Percentiles rank a stretch among this genome's conserved stretches.
phyloP scores from a whole-genome alignment of 129 eudicot genomes.

The Flaveria bidentis region DNA sequence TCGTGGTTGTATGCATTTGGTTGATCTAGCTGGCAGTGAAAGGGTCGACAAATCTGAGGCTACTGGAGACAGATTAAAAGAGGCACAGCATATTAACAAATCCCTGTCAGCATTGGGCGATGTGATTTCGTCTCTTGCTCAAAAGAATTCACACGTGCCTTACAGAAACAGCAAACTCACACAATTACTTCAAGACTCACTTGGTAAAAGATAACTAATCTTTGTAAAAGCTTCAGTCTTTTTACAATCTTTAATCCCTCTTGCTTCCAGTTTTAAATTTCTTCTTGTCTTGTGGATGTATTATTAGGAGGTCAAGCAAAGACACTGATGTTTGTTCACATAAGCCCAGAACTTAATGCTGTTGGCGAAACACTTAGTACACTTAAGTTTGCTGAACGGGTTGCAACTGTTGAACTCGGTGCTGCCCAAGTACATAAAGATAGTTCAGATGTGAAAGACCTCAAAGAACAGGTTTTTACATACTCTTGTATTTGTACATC shows the following conservation, averaged over 20 bases:
- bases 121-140: slow-evolving; percentile 94
- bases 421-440: slow-evolving; percentile 95
- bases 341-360: slow-evolving; percentile 97
- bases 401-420: slow-evolving; percentile 96
- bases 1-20: slow-evolving; percentile 99
- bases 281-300: slow-evolving; percentile 11
- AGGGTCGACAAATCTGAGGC: slow-evolving; percentile 98
- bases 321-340: slow-evolving; percentile 97
- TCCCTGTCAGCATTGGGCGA: slow-evolving; percentile 98
- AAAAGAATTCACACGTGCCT: slow-evolving; percentile 89
- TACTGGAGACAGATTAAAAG: slow-evolving; percentile 92
- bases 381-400: slow-evolving; percentile 98
- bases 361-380: slow-evolving; percentile 97
- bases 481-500: slow-evolving; percentile 9
- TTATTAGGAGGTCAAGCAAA: slow-evolving; percentile 92
- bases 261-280: slow-evolving; percentile 17
- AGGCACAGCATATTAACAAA: slow-evolving; percentile 93
- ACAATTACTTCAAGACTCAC: slow-evolving; percentile 96
- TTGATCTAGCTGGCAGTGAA: slow-evolving; percentile 98
- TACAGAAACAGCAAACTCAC: slow-evolving; percentile 97
- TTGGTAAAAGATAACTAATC: slow-evolving; percentile 52
- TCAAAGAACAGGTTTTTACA: slow-evolving; percentile 84
- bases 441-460: slow-evolving; percentile 81
- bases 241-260: slow-evolving; percentile 1
- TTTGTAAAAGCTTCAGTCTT: slow-evolving; percentile 15